Conservation (phyloP, 345 rosid species). For the Microcos paniculata region DNA sequence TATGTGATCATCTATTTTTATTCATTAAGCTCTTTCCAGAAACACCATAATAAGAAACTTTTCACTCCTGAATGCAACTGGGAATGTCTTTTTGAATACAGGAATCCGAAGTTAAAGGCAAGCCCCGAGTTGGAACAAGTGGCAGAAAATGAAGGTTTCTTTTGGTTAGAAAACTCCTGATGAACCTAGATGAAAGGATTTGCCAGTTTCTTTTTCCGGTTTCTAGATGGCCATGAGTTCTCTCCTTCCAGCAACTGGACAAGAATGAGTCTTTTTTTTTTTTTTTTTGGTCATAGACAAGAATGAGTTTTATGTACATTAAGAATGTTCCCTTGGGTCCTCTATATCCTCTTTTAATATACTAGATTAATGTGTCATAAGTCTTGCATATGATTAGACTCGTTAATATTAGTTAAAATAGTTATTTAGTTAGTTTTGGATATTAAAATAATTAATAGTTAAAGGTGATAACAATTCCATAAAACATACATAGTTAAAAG, state of each 20-base stretch:
- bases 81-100: slow-evolving; percentile 25
- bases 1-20: not conserved
- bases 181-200: not conserved
- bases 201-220: not conserved
- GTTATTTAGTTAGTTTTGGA: too few relatives aligned
- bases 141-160: slow-evolving; percentile 46
- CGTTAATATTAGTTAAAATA: too few relatives aligned
- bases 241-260: not conserved
- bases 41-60: not conserved
- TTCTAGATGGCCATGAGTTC: not conserved
- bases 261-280: not conserved
- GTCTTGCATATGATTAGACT: too few relatives aligned
- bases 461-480: too few relatives aligned
- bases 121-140: slow-evolving; percentile 61
- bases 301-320: not conserved
- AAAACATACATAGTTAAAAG: too few relatives aligned
- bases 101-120: slow-evolving; percentile 87
- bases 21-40: not conserved
- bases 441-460: too few relatives aligned
- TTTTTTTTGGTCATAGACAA: too few relatives aligned
- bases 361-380: too few relatives aligned
- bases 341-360: not conserved
- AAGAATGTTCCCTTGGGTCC: not conserved
- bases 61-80: not conserved
- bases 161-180: not conserved